Evolutionary conservation across 2,329 filamentous ascomycete species (phyloP), one percentile per base, ranked within the genome.

Genomic region (Diaporthe vexans): DNA sequence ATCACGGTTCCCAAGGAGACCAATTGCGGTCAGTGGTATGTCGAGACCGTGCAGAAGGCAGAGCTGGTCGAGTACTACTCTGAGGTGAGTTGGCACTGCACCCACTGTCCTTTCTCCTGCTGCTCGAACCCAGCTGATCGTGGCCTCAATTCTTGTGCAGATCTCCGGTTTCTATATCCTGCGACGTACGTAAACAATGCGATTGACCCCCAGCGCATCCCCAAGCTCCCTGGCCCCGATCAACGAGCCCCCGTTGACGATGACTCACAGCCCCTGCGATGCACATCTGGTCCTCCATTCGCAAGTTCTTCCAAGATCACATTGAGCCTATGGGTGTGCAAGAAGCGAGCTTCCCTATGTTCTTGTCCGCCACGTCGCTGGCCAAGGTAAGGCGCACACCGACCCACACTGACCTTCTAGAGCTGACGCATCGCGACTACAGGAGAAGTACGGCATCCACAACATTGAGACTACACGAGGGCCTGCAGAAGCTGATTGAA

Each of bases 161-260:
- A 96, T 98, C 76, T 94, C 95, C n/a, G 94, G 95, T 65, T 98
- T 97, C 87, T 98, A 98, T 85, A 97, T 98, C 83, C 90, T 97
- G 83, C 95, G 94, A 37, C 63, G 63, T 68, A 54, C n/a, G 63
- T 68, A 21, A 19, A 19, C 48, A 21, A 40, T 35, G 63, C 63
- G 21, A 54, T 26, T 48, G 46, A 24, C 52, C 4, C 11, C 26
- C 17, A 48, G 40, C 59, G 24, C 26, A 19, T 13, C 24, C 21
- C 26, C 40, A 29, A 48, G 40, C 59, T 48, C 40, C 24, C 33
- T 54, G 29, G 13, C 46, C 76, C 92, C 91, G 71, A 84, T 89
- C 46, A 86, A 90, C 77, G 33, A 54, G 21, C 48, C n/a, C 48
- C 63, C 6, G 63, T 51, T 68, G 63, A 68, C 63, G 48, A 54